A percentile compares a stretch with the other conserved stretches of the same genome.
These are phyloP conservation scores for Corymbia citriodora DNA, from an alignment of 441 rosid genomes.

Conservation along the genomic window DNA sequence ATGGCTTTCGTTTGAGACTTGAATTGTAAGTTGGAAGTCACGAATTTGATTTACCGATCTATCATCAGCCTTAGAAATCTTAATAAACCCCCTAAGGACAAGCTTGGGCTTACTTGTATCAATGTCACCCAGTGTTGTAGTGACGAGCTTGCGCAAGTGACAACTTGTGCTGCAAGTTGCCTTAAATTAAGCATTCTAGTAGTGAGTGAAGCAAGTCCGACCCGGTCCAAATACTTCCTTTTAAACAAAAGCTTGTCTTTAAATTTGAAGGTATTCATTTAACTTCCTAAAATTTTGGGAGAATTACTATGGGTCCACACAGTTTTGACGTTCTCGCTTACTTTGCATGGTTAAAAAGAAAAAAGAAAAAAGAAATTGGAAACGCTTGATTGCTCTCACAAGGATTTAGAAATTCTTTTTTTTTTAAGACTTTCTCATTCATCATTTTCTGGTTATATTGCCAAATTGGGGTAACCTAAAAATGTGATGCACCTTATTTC, in stretches of 20 bases:
- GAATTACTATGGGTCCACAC: neutral
- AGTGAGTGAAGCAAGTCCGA: neutral
- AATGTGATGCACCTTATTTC: neutral
- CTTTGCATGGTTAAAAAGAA: neutral
- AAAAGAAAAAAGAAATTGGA: neutral
- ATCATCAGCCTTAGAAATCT: neutral
- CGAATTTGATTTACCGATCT: neutral
- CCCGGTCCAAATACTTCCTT: neutral
- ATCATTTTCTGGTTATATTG: neutral
- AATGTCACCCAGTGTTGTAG: neutral
- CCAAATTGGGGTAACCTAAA: neutral
- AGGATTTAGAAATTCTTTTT: neutral
- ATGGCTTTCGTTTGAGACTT: neutral
- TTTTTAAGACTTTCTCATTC: neutral
- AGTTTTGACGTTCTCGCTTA: neutral
- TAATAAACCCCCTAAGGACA: neutral
- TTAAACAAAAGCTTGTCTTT: neutral
- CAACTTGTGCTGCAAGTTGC: neutral
- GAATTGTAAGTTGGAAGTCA: neutral
- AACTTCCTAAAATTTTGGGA: neutral
- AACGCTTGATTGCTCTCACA: neutral
- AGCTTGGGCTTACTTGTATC: neutral
- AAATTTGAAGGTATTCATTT: neutral
- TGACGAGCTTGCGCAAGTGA: rapidly evolving
- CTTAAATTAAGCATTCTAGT: neutral